Evolutionary conservation across 140 eudicot genomes (phyloP).

Genomic region (Stevia rebaudiana): DNA sequence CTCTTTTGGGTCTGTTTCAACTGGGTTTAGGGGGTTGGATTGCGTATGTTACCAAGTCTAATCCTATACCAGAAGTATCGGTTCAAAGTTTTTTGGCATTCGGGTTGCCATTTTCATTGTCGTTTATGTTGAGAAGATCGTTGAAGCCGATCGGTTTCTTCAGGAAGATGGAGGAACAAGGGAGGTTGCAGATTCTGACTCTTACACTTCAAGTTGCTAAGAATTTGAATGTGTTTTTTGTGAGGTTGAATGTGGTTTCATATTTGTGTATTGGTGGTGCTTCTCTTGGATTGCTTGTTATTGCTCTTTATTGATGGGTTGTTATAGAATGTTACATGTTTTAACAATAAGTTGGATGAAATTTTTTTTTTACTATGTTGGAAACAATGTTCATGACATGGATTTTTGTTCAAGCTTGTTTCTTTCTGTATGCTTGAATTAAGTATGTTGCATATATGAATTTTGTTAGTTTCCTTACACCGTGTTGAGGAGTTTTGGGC

Average conservation of each 20-base stretch:
- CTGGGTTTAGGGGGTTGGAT: conserved; percentile 85
- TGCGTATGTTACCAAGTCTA: conserved; percentile 38
- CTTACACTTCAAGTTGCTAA: conserved; percentile 77
- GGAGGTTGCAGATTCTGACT: conserved; percentile 85
- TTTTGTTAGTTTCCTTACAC: no score
- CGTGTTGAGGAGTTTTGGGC: no score
- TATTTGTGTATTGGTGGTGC: conserved; percentile 70
- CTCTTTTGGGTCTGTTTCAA: conserved; percentile 65
- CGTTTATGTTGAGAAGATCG: conserved; percentile 64
- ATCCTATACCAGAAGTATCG: conserved; percentile 52
- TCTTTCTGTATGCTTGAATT: conserved; percentile 11
- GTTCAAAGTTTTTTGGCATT: conserved; percentile 65
- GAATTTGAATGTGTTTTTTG: conserved; percentile 63
- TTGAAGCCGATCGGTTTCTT: conserved; percentile 82
- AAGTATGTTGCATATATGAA: no score
- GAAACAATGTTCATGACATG: conserved; percentile 16
- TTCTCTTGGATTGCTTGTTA: conserved; percentile 53
- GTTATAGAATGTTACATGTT: not conserved
- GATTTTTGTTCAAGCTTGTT: conserved; percentile 5
- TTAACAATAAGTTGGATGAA: conserved; percentile 10
- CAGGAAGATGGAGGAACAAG: conserved; percentile 90
- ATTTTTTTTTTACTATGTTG: not conserved
- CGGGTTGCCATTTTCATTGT: conserved; percentile 77
- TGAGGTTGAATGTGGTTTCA: conserved; percentile 60
- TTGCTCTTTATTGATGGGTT: conserved; percentile 40